These are phyloP conservation scores for Ophiocordyceps polyrhachis-furcata DNA, from an alignment of 2,329 filamentous ascomycete species.

Conservation along the genomic window DNA sequence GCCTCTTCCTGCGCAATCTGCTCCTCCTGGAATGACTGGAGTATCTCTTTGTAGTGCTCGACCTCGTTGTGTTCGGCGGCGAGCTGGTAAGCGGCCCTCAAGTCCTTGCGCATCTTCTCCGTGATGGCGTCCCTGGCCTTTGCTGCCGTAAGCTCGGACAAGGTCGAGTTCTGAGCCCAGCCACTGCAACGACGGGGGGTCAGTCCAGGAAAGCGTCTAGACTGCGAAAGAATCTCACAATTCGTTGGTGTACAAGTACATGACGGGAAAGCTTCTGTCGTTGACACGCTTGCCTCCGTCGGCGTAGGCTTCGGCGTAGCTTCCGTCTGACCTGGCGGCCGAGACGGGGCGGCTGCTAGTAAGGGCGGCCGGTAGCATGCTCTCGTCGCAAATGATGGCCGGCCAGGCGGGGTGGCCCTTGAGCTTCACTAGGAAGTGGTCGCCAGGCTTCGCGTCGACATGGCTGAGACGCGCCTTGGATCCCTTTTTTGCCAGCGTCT, in stretches of 20 bases:
- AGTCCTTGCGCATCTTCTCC: conserved; percentile 62
- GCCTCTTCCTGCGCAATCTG: conserved; percentile 35
- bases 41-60: conserved; percentile 64
- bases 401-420: conserved; percentile 95
- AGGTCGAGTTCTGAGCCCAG: conserved; percentile 74
- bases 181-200: conserved; percentile 35
- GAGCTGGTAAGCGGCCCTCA: conserved; percentile 63
- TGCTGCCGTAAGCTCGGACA: conserved; percentile 58
- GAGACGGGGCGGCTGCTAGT: conserved; percentile 67
- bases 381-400: conserved; percentile 81
- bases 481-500: conserved; percentile 74
- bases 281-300: conserved; percentile 73
- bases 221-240: conserved; percentile 49
- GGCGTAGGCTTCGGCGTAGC: conserved; percentile 69
- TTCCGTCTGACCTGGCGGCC: conserved; percentile 63
- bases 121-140: conserved; percentile 50
- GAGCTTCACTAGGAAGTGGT: conserved; percentile 82
- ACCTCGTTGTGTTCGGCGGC: conserved; percentile 64
- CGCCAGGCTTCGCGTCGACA: conserved; percentile 70
- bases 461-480: conserved; percentile 54
- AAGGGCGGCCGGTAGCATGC: conserved; percentile 71
- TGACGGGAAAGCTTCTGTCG: conserved; percentile 80
- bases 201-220: conserved; percentile 1
- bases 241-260: conserved; percentile 91
- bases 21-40: conserved; percentile 51